Conservation (phyloP, 2,329 filamentous ascomycete species). For the Penicillium vulpinum region DNA sequence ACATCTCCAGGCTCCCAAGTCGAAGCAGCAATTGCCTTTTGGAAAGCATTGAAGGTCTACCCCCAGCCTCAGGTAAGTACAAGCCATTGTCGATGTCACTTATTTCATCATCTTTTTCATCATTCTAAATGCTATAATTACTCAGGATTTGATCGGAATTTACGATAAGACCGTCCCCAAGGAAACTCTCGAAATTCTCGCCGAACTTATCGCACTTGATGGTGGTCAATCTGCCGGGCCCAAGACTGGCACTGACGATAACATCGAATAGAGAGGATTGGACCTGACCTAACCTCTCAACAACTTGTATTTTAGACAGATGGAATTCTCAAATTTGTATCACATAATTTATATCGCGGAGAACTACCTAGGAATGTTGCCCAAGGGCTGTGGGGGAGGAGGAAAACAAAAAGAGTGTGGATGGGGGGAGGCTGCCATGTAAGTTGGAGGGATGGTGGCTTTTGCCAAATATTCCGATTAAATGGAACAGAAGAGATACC, state of each 20-base stretch:
- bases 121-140: background rate
- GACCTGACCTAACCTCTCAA: background rate
- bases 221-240: slow-evolving; percentile 42
- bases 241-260: slow-evolving; percentile 30
- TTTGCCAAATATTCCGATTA: background rate
- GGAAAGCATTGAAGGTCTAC: slow-evolving; percentile 98
- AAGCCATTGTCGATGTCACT: background rate
- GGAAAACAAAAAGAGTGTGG: background rate
- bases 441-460: background rate
- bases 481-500: background rate
- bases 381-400: background rate
- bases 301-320: slow-evolving; percentile 14
- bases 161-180: slow-evolving; percentile 99
- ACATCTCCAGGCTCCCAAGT: slow-evolving; percentile 48
- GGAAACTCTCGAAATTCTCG: slow-evolving; percentile 93
- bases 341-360: slow-evolving; percentile 9
- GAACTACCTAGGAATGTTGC: too few relatives aligned
- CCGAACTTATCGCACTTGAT: slow-evolving; percentile 97
- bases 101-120: background rate
- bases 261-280: slow-evolving; percentile 41
- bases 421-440: background rate
- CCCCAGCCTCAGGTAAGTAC: slow-evolving; percentile 63
- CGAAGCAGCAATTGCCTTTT: slow-evolving; percentile 91
- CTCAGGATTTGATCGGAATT: slow-evolving; percentile 79
- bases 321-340: slow-evolving; percentile 11